Conservation (phyloP, 176 grass and related monocot species). For the barley (Hordeum vulgare) region DNA sequence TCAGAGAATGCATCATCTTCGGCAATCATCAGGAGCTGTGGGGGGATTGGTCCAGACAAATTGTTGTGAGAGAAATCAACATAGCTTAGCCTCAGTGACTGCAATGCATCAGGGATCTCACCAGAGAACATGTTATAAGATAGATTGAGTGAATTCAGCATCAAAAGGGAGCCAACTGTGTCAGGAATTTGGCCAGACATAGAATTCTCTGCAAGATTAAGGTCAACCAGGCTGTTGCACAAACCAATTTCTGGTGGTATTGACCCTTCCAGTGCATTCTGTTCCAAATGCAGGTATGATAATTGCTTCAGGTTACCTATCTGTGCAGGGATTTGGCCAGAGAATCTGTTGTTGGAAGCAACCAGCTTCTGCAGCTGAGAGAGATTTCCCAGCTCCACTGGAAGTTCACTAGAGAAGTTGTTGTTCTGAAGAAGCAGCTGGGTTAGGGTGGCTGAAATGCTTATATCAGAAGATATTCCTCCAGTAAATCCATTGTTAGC, state of each 20-base stretch:
- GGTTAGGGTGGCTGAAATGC: slow-evolving; percentile 53
- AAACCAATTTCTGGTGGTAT: slow-evolving; percentile 66
- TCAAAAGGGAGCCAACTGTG: slow-evolving; percentile 35
- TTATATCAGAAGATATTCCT: slow-evolving; percentile 68
- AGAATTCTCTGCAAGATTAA: slow-evolving; percentile 74
- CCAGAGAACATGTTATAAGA: slow-evolving; percentile 73
- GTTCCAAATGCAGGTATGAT: slow-evolving; percentile 67
- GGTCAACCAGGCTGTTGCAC: slow-evolving; percentile 61
- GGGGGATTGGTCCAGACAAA: slow-evolving; percentile 73
- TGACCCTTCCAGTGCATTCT: slow-evolving; percentile 48
- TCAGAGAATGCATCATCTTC: slow-evolving; percentile 72
- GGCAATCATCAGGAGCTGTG: slow-evolving; percentile 55
- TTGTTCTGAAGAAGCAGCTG: slow-evolving; percentile 94
- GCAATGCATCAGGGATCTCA: slow-evolving; percentile 59
- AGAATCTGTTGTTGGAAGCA: slow-evolving; percentile 77
- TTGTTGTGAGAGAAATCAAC: slow-evolving; percentile 78
- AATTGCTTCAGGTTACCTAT: slow-evolving; percentile 69
- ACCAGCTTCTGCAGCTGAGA: slow-evolving; percentile 58
- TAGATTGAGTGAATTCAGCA: slow-evolving; percentile 73
- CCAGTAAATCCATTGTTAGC: slow-evolving; percentile 68
- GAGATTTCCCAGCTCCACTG: slow-evolving; percentile 59
- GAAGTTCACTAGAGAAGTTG: slow-evolving; percentile 55
- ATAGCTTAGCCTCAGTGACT: slow-evolving; percentile 65
- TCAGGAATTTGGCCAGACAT: slow-evolving; percentile 58
- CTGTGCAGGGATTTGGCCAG: slow-evolving; percentile 48